Base-by-base conservation (phyloP, 2,329 filamentous ascomycete species). In the Colletotrichum sp. region DNA sequence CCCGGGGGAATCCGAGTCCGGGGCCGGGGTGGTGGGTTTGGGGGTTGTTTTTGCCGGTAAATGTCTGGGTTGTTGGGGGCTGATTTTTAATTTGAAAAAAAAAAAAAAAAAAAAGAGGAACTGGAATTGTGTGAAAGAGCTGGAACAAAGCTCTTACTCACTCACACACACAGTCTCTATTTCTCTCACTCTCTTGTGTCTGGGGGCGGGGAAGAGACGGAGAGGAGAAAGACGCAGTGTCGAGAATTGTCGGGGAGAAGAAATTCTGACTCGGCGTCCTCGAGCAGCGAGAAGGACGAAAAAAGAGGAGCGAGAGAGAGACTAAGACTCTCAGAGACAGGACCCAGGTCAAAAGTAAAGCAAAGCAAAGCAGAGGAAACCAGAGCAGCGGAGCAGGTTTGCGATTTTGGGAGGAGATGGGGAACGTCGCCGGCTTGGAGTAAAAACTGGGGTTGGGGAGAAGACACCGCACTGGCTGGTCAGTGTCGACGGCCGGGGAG, bases 401-500 rank as follows among this genome's bases (percentile, higher is more conserved):
- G 59, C 71, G 73, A 75, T 75, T 72, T 48, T 28, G 43, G 60
- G 71, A 64, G 64, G 70, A 75, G 73, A 75, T 69, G 64, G 73
- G 70, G 73, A 75, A 75, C 48, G 73, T 75, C 73, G 73, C 73
- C 63, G 73, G 65, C 64, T 64, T 65, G 73, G 64, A 75, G 73
- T 60, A 75, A 75, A 74, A 73, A 75, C 74, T 76, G 74, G 71
- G 74, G 74, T 67, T 66, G 66, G 65, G 71, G 52, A 69, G 66
- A 60, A 21, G 43, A 48, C 43, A 48, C 43, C 18, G 43, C 43
- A 48, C 43, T 48, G 43, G 43, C 43, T 48, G 43, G 43, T 48
- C 43, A 48, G 18, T 21, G 18, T 52, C 74, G 34, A 36, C 34
- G 59, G 65, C 60, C 74, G 74, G 65, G 71, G 74, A 74, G 71